Evolutionary conservation across 768 basidiomycete genomes (phyloP), one percentile per base, ranked within the genome.

Genomic region (Pleurotus eryngii): DNA sequence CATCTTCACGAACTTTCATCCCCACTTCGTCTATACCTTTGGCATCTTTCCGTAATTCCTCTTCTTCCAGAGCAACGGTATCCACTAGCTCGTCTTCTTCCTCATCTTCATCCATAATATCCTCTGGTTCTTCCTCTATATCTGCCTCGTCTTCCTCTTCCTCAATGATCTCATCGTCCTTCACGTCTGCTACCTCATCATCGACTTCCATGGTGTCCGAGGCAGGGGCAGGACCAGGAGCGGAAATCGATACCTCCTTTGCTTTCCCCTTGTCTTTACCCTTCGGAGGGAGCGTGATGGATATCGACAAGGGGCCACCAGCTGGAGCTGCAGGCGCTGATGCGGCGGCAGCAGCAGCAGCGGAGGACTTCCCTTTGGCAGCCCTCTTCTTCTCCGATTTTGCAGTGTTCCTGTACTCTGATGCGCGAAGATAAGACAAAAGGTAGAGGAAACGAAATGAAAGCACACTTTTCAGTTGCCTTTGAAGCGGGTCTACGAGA

Each of bases 391-490:
- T 35, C 30, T 35, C 30, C 3, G 30, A 35, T 9, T 35, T 35
- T 11, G 30, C 30, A 9, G 30, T 3, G 30, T 11, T 35, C 30
- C 30, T 35, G 30, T 35, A 35, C 30, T 35, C 30, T 35, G 15
- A 11, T 26, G 12, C 14, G 35, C 58, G 42, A 45, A 6, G 27
- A 26, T 42, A 49, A 57, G 8, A 26, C 35, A 9, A 38, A 3
- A 5, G 24, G 18, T 20, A 46, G 39, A 15, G 8, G 17, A 20
- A 11, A 3, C 11, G 30, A 35, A 9, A 0, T 11, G 30, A n/a
- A 1, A 26, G 72, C 79, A 60, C 57, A 87, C 92, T 72, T 58
- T 79, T 72, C 7, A 93, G 79, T 66, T 93, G 90, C 0, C 65
- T 71, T 59, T 87, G 83, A 3, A 92, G 75, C 43, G 74, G 73